Evolutionary conservation across 2,329 filamentous ascomycete genomes (phyloP).

Genomic region (Tolypocladium paradoxum): DNA sequence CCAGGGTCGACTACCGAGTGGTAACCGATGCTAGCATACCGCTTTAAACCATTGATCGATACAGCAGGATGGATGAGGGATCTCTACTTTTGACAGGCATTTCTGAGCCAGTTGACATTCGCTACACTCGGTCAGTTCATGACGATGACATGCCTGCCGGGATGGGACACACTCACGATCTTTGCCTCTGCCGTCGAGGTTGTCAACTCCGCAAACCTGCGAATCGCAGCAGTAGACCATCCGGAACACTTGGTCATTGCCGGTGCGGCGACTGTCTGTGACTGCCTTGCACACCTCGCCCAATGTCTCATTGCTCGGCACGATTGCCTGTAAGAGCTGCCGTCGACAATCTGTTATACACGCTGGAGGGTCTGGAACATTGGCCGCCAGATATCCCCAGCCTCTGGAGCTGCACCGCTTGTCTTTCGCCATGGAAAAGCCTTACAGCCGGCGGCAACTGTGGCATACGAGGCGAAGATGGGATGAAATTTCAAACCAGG

Average conservation of each 20-base stretch:
- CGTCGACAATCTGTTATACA: slow-evolving; percentile 24
- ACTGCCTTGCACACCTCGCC: slow-evolving; percentile 20
- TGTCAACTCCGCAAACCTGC: slow-evolving; percentile 36
- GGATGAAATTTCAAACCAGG: background rate
- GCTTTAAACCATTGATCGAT: background rate
- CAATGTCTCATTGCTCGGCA: slow-evolving; percentile 18
- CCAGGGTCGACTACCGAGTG: slow-evolving; percentile 14
- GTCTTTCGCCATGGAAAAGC: background rate
- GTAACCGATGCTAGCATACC: slow-evolving; percentile 13
- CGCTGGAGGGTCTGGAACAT: slow-evolving; percentile 17
- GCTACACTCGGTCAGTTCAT: slow-evolving; percentile 22
- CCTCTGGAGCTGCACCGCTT: slow-evolving; percentile 11
- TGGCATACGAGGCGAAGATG: background rate
- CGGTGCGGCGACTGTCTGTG: slow-evolving; percentile 12
- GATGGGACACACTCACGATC: slow-evolving; percentile 27
- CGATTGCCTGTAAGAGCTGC: slow-evolving; percentile 19
- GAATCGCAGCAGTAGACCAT: slow-evolving; percentile 42
- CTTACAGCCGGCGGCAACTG: background rate
- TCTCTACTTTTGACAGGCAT: slow-evolving; percentile 37
- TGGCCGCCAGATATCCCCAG: slow-evolving; percentile 19
- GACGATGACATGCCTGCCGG: background rate
- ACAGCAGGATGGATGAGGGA: background rate
- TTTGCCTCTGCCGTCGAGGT: slow-evolving; percentile 19
- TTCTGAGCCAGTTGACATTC: slow-evolving; percentile 40
- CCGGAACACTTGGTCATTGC: slow-evolving; percentile 24